A percentile compares a stretch with the other conserved stretches of the same genome.
These are phyloP conservation scores for Tolypocladium inflatum DNA, from an alignment of 2,329 filamentous ascomycete genomes.

Conservation along the genomic window DNA sequence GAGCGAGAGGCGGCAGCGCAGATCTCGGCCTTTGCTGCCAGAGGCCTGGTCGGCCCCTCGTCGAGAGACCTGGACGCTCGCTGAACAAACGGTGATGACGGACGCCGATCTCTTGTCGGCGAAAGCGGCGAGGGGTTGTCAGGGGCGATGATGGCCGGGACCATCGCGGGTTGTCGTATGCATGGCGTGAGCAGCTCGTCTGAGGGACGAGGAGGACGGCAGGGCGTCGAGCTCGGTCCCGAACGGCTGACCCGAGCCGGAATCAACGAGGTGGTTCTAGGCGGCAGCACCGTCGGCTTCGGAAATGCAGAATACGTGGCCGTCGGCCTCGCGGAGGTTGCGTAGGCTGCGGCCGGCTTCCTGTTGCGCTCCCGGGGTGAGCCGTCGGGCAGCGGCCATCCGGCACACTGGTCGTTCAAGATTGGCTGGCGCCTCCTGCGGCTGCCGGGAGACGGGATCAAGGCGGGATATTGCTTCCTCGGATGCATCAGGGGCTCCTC, in stretches of 20 bases:
- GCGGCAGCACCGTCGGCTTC: conserved; percentile 13
- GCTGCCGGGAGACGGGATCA: conserved; percentile 17
- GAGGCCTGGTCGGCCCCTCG: not conserved
- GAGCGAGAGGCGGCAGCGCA: conserved; percentile 13
- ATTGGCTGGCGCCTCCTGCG: conserved; percentile 14
- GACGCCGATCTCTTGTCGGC: not conserved
- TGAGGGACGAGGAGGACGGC: conserved; percentile 18
- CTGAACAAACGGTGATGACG: conserved; percentile 1
- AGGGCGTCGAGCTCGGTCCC: conserved; percentile 10
- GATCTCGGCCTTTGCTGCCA: conserved; percentile 5
- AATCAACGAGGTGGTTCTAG: not conserved
- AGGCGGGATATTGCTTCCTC: conserved; percentile 20
- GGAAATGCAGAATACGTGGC: conserved; percentile 33
- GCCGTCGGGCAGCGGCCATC: conserved; percentile 17
- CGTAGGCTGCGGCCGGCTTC: conserved; percentile 1
- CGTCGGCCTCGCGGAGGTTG: conserved; percentile 9
- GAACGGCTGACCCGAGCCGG: not conserved
- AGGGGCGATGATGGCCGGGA: not conserved
- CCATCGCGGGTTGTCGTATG: conserved; percentile 3
- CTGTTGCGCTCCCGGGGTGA: conserved; percentile 4
- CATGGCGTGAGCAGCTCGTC: conserved; percentile 14
- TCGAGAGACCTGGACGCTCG: conserved; percentile 1
- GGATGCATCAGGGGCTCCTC: conserved; percentile 6
- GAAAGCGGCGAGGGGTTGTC: not conserved
- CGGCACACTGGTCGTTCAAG: conserved; percentile 5